Base-by-base conservation (phyloP, 192 early-diverging fungal species). In the Mortierella hygrophila region DNA sequence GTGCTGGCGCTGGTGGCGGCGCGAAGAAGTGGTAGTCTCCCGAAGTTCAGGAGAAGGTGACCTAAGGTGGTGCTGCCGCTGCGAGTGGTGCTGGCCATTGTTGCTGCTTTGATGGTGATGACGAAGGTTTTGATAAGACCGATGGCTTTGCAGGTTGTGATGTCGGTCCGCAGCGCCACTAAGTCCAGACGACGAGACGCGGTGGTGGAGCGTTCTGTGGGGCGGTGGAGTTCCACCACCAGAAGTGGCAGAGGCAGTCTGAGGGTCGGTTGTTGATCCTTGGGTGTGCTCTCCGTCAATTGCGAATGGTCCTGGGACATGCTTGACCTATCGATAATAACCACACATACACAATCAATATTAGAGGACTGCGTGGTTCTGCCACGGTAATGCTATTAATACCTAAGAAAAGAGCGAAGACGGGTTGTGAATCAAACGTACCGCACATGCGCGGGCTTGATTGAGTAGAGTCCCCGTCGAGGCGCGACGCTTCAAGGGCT, bases 401-500 rank as follows among this genome's bases (percentile, higher is more conserved):
- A 44, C 37, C 40, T 2, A 35, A 80, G 18, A 41, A 54, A 7
- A 57, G 44, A 42, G 26, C 21, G 42, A 44, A 26, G 35, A 20
- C 23, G 23, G 13, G 1, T 0, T n/a, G 68, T n/a, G 15, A 32
- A 4, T 2, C 26, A 21, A 23, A 35, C 73, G 52, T 85, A 80
- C 83, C 0, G 44, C 75, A 46, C 74, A 72, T 47, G 71, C 84
- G 6, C 74, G 73, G 3, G 79, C 78, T 63, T 86, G 84, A 26
- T 44, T 81, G 1, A 86, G 47, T 4, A 86, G 55, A 18, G 84
- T 86, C 13, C 84, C 84, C 1, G 84, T 86, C 0, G 84, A 86
- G 2, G 84, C 84, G 29, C 84, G 70, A 29, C 84, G 84, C 44
- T 86, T 86, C 42, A 86, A 49, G 4, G 84, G 76, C 42, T 86